A percentile compares a stretch with the other conserved stretches of the same genome.
phyloP scores from a whole-genome alignment of 257 asterid genomes.

The Solanum medicagineum region DNA sequence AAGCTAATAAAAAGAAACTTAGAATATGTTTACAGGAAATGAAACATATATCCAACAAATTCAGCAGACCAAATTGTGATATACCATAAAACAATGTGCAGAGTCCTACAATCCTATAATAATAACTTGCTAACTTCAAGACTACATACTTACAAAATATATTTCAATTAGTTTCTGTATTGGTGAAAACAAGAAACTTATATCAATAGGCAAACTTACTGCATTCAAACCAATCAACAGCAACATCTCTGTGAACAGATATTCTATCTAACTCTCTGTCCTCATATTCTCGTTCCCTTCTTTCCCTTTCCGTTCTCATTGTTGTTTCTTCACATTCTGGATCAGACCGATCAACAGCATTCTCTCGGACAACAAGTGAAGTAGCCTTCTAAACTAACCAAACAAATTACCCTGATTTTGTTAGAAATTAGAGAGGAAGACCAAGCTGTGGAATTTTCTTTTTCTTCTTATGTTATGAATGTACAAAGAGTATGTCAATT shows the following conservation, averaged over 20 bases:
- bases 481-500: no score
- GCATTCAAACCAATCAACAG: conserved; percentile 37
- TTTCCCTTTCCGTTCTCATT: conserved; percentile 20
- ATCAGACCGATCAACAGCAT: conserved; percentile 23
- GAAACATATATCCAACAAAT: neutral
- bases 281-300: conserved; percentile 37
- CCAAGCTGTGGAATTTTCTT: no score
- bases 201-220: conserved; percentile 26
- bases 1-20: neutral
- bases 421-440: no score
- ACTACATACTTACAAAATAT: neutral
- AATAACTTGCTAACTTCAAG: neutral
- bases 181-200: neutral
- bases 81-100: neutral
- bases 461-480: no score
- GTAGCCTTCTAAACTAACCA: conserved; percentile 41
- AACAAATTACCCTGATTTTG: neutral
- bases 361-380: conserved; percentile 32
- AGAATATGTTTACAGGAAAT: neutral
- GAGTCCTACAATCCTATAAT: neutral
- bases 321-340: conserved; percentile 15
- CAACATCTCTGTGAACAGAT: conserved; percentile 32
- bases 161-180: neutral
- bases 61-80: neutral
- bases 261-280: conserved; percentile 29